Evolutionary conservation across 164 flowering plant species (phyloP), one percentile per base, ranked within the genome.

Genomic region (Warburgia ugandensis): DNA sequence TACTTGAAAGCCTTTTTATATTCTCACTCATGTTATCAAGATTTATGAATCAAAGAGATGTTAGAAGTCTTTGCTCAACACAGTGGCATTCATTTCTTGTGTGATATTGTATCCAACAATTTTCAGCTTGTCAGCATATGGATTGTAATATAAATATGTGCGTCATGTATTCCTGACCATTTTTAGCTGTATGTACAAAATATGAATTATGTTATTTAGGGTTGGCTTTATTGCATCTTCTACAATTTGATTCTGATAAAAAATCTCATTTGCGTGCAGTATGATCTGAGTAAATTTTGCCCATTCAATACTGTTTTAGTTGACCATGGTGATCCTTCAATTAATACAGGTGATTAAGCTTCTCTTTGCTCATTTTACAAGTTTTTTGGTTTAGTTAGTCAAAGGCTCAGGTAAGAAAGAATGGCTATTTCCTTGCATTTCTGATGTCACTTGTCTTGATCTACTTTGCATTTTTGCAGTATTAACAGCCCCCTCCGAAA

Each of bases 291-390:
- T 50, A 83, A 78, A 62, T 92, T 87, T 59, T 87, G 95, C 71
- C 98, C 98, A 23, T 85, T 69, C 67, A 92, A 92, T 48, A 83
- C 96, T 11, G 98, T 92, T 45, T 58, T 85, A 44, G 12, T 83
- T 16, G 98, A 92, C 72, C 96, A 87, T 62, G 72, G 86, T 4
- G 98, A 92, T 72, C 98, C 98, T 57, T 92, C 96, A 29, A 73
- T 92, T 48, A 87, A 85, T 54, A 92, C 98, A 62, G 98, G 98
- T 85, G 20, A 5, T 48, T 20, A 6, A 26, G 7, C 19, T 43
- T 29, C 14, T 13, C 13, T 11, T 23, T 20, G 31, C 28, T 20
- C 14, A 11, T 45, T 30, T 27, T 27, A 11, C 49, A 8, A 19
- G n/a, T 7, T 53, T 9, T 23, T 28, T 14, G 21, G 3, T 23